Evolutionary conservation across 129 eudicot species (phyloP).

Genomic region (Flaveria linearis): DNA sequence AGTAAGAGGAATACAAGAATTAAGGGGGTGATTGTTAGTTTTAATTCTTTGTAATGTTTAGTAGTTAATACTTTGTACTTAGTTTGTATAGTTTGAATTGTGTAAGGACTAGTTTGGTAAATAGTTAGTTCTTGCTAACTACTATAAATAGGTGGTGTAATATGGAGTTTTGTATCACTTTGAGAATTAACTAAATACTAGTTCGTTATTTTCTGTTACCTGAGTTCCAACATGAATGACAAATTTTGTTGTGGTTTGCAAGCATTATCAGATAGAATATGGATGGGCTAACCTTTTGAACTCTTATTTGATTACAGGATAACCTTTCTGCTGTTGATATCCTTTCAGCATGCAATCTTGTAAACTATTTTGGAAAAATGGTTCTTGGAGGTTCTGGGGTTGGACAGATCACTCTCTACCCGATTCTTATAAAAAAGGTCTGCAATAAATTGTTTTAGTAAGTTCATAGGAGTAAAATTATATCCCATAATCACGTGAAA

Average conservation of each 20-base stretch:
- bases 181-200: too few species aligned
- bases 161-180: too few species aligned
- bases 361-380: slow-evolving; percentile 97
- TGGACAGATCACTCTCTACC: slow-evolving; percentile 89
- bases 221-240: not conserved
- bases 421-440: slow-evolving; percentile 92
- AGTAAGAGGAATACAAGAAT: too few species aligned
- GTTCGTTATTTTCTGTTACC: too few species aligned
- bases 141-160: too few species aligned
- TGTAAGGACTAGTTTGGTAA: too few species aligned
- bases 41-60: too few species aligned
- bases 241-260: not conserved
- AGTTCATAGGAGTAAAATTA: slow-evolving; percentile 6
- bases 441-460: slow-evolving; percentile 22
- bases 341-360: slow-evolving; percentile 98
- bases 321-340: slow-evolving; percentile 99
- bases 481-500: not conserved
- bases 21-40: too few species aligned
- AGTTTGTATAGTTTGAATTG: too few species aligned
- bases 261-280: not conserved
- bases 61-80: too few species aligned
- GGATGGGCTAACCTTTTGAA: slow-evolving; percentile 14
- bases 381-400: slow-evolving; percentile 97
- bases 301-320: slow-evolving; percentile 60
- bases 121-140: too few species aligned